A percentile compares a stretch with the other conserved stretches of the same genome.
phyloP scores from a whole-genome alignment of 2,329 filamentous ascomycete species.

The Dactylonectria macrodidyma region DNA sequence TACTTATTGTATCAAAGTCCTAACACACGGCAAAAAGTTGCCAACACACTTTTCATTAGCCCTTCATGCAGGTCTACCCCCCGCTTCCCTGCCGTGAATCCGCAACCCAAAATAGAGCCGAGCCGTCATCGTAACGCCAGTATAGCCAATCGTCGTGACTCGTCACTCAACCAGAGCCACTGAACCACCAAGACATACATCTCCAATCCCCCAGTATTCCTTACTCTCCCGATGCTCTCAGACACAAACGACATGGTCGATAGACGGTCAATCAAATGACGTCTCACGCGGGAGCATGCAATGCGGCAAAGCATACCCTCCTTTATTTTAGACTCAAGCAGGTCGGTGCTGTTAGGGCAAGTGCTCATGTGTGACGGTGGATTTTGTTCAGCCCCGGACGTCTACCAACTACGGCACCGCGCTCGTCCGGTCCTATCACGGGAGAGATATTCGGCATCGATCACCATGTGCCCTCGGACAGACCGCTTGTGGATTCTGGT shows the following conservation, averaged over 20 bases:
- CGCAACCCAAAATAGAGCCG: constrained; percentile 12
- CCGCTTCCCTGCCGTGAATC: constrained; percentile 19
- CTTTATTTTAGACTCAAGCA: background rate
- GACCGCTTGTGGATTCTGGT: background rate
- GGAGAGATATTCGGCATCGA: no score
- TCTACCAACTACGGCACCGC: background rate
- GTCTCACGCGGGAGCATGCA: constrained; percentile 6
- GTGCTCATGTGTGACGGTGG: constrained; percentile 17
- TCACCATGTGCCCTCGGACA: background rate
- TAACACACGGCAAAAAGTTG: background rate
- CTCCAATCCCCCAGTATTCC: constrained; percentile 16
- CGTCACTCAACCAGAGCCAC: background rate
- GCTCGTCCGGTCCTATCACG: background rate
- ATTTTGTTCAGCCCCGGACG: background rate
- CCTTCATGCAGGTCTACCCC: constrained; percentile 12
- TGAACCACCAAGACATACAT: constrained; percentile 7
- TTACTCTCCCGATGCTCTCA: background rate
- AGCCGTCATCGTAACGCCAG: background rate
- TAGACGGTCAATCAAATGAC: background rate
- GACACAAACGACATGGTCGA: background rate
- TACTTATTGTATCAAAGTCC: background rate
- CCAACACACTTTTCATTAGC: background rate
- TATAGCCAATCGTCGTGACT: background rate
- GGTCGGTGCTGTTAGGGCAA: background rate
- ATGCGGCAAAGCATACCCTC: background rate